Percentiles rank a stretch among this genome's conserved stretches.
Evolutionary conservation across 192 early-diverging fungal species (phyloP).

Genomic region (Coemansia sp.): DNA sequence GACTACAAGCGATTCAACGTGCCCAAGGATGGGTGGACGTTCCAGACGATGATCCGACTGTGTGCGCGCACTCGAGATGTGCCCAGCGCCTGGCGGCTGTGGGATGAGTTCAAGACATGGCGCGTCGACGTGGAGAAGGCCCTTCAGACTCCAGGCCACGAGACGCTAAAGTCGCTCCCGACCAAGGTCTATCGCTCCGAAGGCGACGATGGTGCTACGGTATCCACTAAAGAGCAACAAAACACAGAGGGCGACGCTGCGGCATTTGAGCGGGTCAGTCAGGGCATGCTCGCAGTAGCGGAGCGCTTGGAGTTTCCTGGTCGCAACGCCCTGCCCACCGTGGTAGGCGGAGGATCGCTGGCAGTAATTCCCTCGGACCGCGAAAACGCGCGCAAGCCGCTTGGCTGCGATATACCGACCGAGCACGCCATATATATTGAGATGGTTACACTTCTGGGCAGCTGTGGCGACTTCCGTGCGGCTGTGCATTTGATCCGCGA

Average conservation of each 20-base stretch:
- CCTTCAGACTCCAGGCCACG: slow-evolving; percentile 44
- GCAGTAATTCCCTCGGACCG: slow-evolving; percentile 44
- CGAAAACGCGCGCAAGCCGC: slow-evolving; percentile 38
- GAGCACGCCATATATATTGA: slow-evolving; percentile 61
- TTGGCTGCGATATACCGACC: slow-evolving; percentile 59
- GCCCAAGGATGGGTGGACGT: slow-evolving; percentile 66
- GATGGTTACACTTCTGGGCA: slow-evolving; percentile 71
- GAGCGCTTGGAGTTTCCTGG: slow-evolving; percentile 37
- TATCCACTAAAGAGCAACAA: background rate
- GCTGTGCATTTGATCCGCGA: slow-evolving; percentile 59
- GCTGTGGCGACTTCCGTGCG: slow-evolving; percentile 55
- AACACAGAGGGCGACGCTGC: slow-evolving; percentile 15
- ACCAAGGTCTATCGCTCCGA: slow-evolving; percentile 31
- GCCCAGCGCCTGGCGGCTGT: slow-evolving; percentile 66
- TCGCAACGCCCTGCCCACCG: slow-evolving; percentile 18
- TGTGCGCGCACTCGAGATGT: slow-evolving; percentile 66
- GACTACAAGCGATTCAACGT: slow-evolving; percentile 58
- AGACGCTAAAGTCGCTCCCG: slow-evolving; percentile 20
- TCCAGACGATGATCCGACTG: slow-evolving; percentile 58
- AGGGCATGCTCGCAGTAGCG: slow-evolving; percentile 43
- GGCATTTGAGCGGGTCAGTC: slow-evolving; percentile 24
- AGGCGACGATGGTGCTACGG: background rate
- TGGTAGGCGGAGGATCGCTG: slow-evolving; percentile 35
- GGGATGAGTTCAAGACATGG: slow-evolving; percentile 70
- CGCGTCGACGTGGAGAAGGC: slow-evolving; percentile 37